phyloP scores from a whole-genome alignment of 2,329 filamentous ascomycete genomes.

The Sarocladium brachiariae region DNA sequence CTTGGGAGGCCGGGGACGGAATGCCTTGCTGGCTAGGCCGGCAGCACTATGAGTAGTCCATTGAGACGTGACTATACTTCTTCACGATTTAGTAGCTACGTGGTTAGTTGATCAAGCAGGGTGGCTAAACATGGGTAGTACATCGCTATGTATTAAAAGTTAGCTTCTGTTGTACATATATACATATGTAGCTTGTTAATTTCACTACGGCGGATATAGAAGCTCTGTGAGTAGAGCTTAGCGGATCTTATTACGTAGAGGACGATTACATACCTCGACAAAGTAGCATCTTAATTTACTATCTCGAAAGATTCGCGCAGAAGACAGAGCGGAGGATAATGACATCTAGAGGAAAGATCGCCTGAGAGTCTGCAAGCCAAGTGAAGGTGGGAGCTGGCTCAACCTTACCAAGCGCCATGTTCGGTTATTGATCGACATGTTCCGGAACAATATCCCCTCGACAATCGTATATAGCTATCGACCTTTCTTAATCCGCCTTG shows the following conservation, averaged over 20 bases:
- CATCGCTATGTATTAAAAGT: background rate
- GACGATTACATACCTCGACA: background rate
- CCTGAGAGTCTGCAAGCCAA: background rate
- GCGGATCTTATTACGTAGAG: background rate
- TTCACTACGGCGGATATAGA: background rate
- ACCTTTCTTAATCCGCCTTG: background rate
- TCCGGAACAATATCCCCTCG: background rate
- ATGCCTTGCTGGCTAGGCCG: background rate
- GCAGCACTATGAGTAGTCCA: background rate
- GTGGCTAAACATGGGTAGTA: background rate
- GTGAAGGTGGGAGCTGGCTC: background rate
- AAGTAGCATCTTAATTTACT: background rate
- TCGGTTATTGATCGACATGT: background rate
- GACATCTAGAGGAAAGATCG: background rate
- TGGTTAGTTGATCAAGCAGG: background rate
- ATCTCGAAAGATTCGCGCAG: background rate
- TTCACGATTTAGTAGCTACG: background rate
- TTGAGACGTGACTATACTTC: background rate
- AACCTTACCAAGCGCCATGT: background rate
- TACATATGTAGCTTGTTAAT: background rate
- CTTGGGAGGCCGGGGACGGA: background rate
- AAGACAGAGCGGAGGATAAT: background rate
- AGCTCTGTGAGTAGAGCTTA: background rate
- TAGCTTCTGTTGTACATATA: background rate
- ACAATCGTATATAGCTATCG: background rate